Base-by-base conservation (phyloP, 2,329 filamentous ascomycete genomes). In the Nigrospora sphaerica region DNA sequence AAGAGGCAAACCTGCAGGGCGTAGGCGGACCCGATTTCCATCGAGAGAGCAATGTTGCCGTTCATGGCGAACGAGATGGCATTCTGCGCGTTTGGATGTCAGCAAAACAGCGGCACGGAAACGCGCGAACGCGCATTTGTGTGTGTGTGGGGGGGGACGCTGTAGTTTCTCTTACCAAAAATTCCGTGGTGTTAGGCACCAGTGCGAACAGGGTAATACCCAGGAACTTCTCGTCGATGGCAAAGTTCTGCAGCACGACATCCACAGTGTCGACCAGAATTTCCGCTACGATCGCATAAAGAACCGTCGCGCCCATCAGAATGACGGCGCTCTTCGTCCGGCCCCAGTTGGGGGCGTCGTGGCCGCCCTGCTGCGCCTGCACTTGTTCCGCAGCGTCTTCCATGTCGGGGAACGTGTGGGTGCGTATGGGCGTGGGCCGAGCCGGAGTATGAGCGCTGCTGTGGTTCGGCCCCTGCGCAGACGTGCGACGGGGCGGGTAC, bases 1-100 rank as follows among this genome's bases (percentile, higher is more conserved):
- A 98, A 76, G 28, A 98, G 76, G 62, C 92, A 96, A 42, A 98
- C 93, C 67, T 98, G 93, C 38, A 98, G 74, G 2, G 93, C 93
- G 62, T 98, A 98, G 2, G 92, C 92, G 1, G 91, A 96, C 55
- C 93, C 93, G 56, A 98, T 98, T 62, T 98, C 93, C 93, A 98
- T 98, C 34, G 90, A 96, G 16, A 98, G 73, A 0, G 93, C 93
- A 65, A 98, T 97, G 65, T 98, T 98, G 49, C 93, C 93, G 61
- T 98, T 97, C 92, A 98, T 98, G 45, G 93, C 93, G 64, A 98
- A 98, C 0, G 91, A 96, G 49, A 98, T 98, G 63, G 92, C 93
- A 67, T 98, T 98, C 83, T 90, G 40, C 44, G 17, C 33, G 17
- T 28, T 28, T 28, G 4, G 10, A 10, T 6, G 7, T 28, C 23